A percentile compares a stretch with the other conserved stretches of the same genome.
phyloP scores from a whole-genome alignment of 2,329 filamentous ascomycete genomes.

The Diaporthe nobilis region DNA sequence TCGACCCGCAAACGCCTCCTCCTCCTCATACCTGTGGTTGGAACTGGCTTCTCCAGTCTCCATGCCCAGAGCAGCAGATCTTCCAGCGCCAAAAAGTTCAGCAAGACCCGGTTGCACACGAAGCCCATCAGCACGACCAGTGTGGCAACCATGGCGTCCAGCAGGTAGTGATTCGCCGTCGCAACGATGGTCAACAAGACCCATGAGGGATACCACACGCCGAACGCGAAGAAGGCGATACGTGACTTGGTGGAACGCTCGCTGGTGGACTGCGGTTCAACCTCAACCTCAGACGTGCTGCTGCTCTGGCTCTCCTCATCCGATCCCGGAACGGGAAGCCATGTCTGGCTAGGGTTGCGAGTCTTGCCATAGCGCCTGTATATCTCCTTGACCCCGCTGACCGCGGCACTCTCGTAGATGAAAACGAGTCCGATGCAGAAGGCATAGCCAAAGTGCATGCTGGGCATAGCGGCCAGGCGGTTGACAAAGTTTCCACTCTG shows the following conservation, averaged over 20 bases:
- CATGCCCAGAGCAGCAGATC: constrained; percentile 75
- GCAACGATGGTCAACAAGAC: constrained; percentile 71
- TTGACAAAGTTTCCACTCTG: constrained; percentile 71
- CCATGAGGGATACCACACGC: constrained; percentile 66
- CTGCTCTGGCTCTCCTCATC: constrained; percentile 37
- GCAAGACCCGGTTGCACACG: constrained; percentile 63
- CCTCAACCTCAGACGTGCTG: constrained; percentile 3
- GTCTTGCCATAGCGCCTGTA: constrained; percentile 41
- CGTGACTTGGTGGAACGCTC: constrained; percentile 37
- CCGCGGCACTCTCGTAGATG: constrained; percentile 61
- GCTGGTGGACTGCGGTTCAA: constrained; percentile 27
- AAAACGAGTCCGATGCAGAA: constrained; percentile 69
- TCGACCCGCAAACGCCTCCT: constrained; percentile 34
- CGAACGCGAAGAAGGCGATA: constrained; percentile 51
- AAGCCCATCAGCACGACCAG: constrained; percentile 73
- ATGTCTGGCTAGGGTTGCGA: constrained; percentile 37
- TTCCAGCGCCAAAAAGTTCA: constrained; percentile 74
- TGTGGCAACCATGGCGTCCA: constrained; percentile 76
- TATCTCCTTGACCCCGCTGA: constrained; percentile 40
- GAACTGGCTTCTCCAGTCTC: constrained; percentile 74
- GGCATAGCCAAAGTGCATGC: constrained; percentile 70
- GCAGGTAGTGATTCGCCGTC: constrained; percentile 74
- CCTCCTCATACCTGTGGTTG: constrained; percentile 55
- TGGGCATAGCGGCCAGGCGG: constrained; percentile 70
- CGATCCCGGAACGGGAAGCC: constrained; percentile 36